Conservation (phyloP, 257 asterid species). For the Asclepias syriaca region DNA sequence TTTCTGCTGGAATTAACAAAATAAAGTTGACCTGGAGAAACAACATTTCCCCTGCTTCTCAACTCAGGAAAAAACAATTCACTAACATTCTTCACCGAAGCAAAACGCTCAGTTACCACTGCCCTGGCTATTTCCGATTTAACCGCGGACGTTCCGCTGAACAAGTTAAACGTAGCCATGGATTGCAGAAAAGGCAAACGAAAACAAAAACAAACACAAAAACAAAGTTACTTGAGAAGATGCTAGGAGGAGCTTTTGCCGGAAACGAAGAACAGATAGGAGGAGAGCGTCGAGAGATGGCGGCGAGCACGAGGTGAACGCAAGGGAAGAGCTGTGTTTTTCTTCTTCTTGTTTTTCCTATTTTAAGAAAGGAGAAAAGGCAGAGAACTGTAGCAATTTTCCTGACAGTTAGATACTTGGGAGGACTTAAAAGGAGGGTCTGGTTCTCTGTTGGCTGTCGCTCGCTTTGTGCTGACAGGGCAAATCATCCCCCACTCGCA, state of each 20-base stretch:
- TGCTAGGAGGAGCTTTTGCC: no score
- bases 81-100: constrained; percentile 33
- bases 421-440: not conserved
- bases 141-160: constrained; percentile 33
- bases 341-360: no score
- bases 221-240: not conserved
- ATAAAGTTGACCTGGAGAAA: constrained; percentile 10
- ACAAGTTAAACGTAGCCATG: constrained; percentile 52
- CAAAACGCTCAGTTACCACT: constrained; percentile 27
- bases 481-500: constrained; percentile 8
- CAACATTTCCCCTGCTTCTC: constrained; percentile 16
- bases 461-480: not conserved
- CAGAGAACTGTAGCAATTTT: not conserved
- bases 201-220: constrained; percentile 1
- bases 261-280: not conserved
- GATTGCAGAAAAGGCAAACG: not conserved
- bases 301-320: not conserved
- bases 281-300: not conserved
- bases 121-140: constrained; percentile 22
- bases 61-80: constrained; percentile 33
- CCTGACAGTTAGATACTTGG: not conserved
- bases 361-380: not conserved
- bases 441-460: not conserved
- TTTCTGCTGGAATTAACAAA: constrained; percentile 28
- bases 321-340: not conserved